Base-by-base conservation (phyloP, 2,329 filamentous ascomycete species). In the Cercospora citrullina region DNA sequence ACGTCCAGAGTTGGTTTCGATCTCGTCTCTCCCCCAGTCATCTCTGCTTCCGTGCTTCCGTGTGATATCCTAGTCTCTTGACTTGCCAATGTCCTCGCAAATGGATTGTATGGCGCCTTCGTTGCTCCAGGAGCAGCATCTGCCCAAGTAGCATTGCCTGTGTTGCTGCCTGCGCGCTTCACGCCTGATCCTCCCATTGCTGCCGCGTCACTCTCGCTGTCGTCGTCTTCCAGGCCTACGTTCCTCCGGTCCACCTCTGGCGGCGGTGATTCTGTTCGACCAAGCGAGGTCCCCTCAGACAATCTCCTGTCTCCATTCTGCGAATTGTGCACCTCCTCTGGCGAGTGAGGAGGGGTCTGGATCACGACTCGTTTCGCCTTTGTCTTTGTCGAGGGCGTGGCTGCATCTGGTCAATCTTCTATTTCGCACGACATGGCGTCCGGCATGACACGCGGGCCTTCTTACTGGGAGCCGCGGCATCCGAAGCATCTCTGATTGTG, bases 1-100 rank as follows among this genome's bases (percentile, higher is more conserved):
- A 94, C 91, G 75, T 94, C 90, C 73, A 94, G 2, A 84, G 83
- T 69, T 67, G 77, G 75, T 74, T 78, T 68, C 51, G 60, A 39
- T 57, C 60, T 63, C 26, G 68, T 55, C 57, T 67, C 68, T 55
- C 39, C 57, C 10, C 31, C 53, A 51, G 66, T 61, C 51, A 67
- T 66, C 66, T 58, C 62, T 64, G 48, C 42, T 45, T 45, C 53
- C 53, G 45, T 21, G 21, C 53, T 36, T 51, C 55, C 53, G 63
- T 68, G 33, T 33, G 33, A 66, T 68, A 70, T 3, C 61, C 64
- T 42, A 23, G 73, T 73, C 59, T 78, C 74, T 10, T 68, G 72
- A 8, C 72, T 74, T 16, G 77, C 76, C 60, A 77, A 63, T 8
- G 77, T 78, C 64, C 69, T 71, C 18, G 77, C 74, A 62, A 79